phyloP scores from a whole-genome alignment of 495 filamentous ascomycete genomes.

The Aspergillus mulundensis region DNA sequence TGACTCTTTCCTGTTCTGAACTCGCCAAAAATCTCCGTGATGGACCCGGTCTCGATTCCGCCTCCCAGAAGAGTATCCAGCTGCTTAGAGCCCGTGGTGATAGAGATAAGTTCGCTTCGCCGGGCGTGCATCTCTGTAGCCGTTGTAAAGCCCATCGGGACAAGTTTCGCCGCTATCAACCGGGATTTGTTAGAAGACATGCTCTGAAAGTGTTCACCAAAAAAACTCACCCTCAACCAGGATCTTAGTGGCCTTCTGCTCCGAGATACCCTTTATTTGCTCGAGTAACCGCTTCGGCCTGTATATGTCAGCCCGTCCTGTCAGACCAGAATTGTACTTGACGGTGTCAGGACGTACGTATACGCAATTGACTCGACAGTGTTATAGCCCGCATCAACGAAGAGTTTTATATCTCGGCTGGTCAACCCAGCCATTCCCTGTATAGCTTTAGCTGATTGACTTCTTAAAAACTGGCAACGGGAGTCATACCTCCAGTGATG shows the following conservation, averaged over 20 bases:
- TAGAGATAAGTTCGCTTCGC: conserved; percentile 92
- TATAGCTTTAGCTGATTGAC: conserved; percentile 10
- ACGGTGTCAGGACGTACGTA: conserved; percentile 49
- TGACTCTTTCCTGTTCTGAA: conserved; percentile 98
- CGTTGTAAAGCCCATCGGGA: conserved; percentile 98
- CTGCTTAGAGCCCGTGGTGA: conserved; percentile 96
- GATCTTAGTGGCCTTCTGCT: conserved; percentile 93
- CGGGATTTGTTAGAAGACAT: background rate
- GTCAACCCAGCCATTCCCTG: conserved; percentile 80
- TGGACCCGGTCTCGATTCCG: conserved; percentile 92
- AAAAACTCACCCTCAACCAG: conserved; percentile 69
- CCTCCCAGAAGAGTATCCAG: conserved; percentile 93
- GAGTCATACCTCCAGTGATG: conserved; percentile 73
- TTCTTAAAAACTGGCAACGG: background rate
- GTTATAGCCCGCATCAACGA: conserved; percentile 88
- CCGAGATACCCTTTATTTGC: conserved; percentile 95
- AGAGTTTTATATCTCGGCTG: conserved; percentile 88
- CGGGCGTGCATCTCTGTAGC: conserved; percentile 99
- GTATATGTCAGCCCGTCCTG: conserved; percentile 5
- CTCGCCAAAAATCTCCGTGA: conserved; percentile 98
- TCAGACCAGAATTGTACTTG: background rate
- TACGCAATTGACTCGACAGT: conserved; percentile 95
- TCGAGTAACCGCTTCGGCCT: conserved; percentile 79
- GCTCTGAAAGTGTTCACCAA: conserved; percentile 10
- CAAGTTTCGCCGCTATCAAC: conserved; percentile 77